These are phyloP conservation scores for Melanogaster broomeanus DNA, from an alignment of 768 basidiomycete genomes.

Conservation along the genomic window DNA sequence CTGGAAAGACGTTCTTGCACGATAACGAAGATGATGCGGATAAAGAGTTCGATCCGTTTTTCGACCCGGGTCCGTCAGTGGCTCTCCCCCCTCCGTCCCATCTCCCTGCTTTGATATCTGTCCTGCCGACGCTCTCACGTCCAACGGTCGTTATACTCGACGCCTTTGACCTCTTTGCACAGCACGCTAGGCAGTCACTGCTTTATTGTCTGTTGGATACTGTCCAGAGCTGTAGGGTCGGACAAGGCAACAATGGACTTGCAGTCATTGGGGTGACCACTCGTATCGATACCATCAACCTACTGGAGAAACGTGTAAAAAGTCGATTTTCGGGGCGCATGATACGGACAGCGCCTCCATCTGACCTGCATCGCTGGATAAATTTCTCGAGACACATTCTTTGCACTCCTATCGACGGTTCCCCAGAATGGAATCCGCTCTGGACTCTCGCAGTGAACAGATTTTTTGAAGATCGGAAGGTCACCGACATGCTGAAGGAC, in stretches of 20 bases:
- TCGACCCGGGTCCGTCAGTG: conserved; percentile 37
- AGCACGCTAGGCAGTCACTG: conserved; percentile 88
- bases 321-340: conserved; percentile 95
- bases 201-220: conserved; percentile 96
- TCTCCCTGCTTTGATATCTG: conserved; percentile 70
- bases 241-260: conserved; percentile 61
- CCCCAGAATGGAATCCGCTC: conserved; percentile 54
- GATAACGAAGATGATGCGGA: conserved; percentile 35
- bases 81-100: conserved; percentile 67
- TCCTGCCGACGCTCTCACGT: conserved; percentile 77
- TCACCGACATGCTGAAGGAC: conserved; percentile 51
- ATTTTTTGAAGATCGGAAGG: conserved; percentile 52
- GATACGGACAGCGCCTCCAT: conserved; percentile 70
- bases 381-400: conserved; percentile 51
- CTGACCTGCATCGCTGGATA: conserved; percentile 50
- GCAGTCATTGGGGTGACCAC: conserved; percentile 87
- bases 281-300: conserved; percentile 83
- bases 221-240: conserved; percentile 79
- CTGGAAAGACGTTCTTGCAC: conserved; percentile 57
- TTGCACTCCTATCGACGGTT: conserved; percentile 22
- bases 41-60: conserved; percentile 52
- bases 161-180: conserved; percentile 90
- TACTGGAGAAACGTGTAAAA: conserved; percentile 95
- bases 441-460: conserved; percentile 63
- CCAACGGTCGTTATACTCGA: conserved; percentile 85